These are phyloP conservation scores for Cicer pinnatifidum DNA, from an alignment of 306 rosid genomes.

Conservation along the genomic window DNA sequence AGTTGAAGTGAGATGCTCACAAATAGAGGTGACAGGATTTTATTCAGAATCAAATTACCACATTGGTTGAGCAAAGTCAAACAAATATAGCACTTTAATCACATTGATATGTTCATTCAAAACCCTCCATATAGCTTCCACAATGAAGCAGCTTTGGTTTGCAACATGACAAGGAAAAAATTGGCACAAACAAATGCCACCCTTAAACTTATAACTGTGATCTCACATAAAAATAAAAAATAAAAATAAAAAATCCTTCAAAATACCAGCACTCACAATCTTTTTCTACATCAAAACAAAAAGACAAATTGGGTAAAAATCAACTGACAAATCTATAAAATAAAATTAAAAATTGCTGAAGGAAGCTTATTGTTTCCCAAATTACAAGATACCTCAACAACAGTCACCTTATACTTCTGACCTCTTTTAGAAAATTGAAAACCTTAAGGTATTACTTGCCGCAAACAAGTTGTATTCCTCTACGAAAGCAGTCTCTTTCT, in stretches of 20 bases:
- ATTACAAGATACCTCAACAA: slow-evolving; percentile 62
- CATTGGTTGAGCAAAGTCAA: neutral
- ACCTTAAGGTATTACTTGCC: slow-evolving; percentile 70
- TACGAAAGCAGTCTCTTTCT: slow-evolving; percentile 63
- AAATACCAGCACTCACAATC: slow-evolving; percentile 67
- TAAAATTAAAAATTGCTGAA: slow-evolving; percentile 53
- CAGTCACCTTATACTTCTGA: slow-evolving; percentile 67
- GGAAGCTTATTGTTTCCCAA: slow-evolving; percentile 71
- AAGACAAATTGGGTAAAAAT: slow-evolving; percentile 59
- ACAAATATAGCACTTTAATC: slow-evolving; percentile 42
- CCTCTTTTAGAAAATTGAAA: slow-evolving; percentile 70
- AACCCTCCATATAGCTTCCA: slow-evolving; percentile 45
- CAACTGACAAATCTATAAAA: slow-evolving; percentile 54
- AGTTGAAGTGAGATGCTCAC: neutral
- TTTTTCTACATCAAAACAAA: slow-evolving; percentile 59
- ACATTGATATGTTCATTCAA: slow-evolving; percentile 36
- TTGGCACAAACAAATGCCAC: slow-evolving; percentile 45
- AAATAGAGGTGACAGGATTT: slow-evolving; percentile 2
- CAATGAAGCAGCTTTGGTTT: slow-evolving; percentile 37
- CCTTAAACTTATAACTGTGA: slow-evolving; percentile 39
- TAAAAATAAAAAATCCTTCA: slow-evolving; percentile 36
- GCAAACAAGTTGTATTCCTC: slow-evolving; percentile 98
- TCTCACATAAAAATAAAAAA: slow-evolving; percentile 43
- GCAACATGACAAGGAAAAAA: slow-evolving; percentile 41
- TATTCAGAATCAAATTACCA: slow-evolving; percentile 13